phyloP scores from a whole-genome alignment of 371 early-diverging fungal species.

The Lichtheimia ramosa region DNA sequence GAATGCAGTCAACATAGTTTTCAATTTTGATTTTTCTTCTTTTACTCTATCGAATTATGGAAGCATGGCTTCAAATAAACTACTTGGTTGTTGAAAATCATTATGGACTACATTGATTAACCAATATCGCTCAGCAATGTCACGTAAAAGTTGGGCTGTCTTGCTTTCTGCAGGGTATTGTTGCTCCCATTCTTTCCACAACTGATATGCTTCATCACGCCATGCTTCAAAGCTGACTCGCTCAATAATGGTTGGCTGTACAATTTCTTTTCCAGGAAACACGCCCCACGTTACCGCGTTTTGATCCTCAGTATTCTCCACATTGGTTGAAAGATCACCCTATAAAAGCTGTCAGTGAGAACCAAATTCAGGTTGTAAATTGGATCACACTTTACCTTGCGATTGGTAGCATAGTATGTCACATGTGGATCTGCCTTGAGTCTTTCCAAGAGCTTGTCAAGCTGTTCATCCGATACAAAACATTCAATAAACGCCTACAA shows the following conservation, averaged over 20 bases:
- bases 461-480: conserved; percentile 60
- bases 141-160: conserved; percentile 57
- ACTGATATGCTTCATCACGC: conserved; percentile 86
- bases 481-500: conserved; percentile 76
- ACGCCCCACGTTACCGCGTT: conserved; percentile 98
- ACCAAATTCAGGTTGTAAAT: not conserved
- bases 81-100: conserved; percentile 68
- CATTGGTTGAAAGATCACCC: conserved; percentile 77
- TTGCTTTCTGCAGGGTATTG: conserved; percentile 65
- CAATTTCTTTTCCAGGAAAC: conserved; percentile 93
- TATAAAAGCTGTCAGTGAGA: conserved; percentile 19
- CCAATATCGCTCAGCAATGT: conserved; percentile 76
- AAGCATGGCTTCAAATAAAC: conserved; percentile 52
- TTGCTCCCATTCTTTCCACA: conserved; percentile 90
- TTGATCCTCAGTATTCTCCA: conserved; percentile 36
- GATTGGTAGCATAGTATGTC: conserved; percentile 89
- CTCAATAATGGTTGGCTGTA: conserved; percentile 94
- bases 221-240: conserved; percentile 87
- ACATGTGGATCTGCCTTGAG: conserved; percentile 61
- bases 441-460: conserved; percentile 43
- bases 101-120: conserved; percentile 92
- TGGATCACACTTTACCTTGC: conserved; percentile 41
- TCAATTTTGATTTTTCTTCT: not conserved
- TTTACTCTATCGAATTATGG: conserved; percentile 18
- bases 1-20: no score